Conservation (phyloP, 371 early-diverging fungal species). For the Nematocida sp. region DNA sequence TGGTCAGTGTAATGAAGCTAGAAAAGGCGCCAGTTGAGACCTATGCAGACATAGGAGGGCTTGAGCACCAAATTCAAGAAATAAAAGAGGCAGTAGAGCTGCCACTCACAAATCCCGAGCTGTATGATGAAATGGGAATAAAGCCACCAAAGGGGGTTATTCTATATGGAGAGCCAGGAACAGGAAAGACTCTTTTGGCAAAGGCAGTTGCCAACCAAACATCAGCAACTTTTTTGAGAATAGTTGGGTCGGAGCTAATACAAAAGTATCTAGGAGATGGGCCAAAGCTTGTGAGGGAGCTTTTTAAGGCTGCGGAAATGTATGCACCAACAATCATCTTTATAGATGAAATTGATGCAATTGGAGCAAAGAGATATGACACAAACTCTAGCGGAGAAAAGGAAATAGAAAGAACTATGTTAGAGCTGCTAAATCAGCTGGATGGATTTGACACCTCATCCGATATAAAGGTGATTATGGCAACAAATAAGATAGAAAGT, state of each 20-base stretch:
- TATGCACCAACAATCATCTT: constrained; percentile 98
- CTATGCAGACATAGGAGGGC: constrained; percentile 97
- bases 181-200: constrained; percentile 96
- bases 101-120: constrained; percentile 96
- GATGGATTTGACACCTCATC: constrained; percentile 99
- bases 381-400: constrained; percentile 93
- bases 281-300: constrained; percentile 95
- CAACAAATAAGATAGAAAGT: constrained; percentile 96
- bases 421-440: constrained; percentile 96
- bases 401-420: constrained; percentile 99
- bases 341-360: constrained; percentile 99
- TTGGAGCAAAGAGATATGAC: constrained; percentile 84
- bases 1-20: constrained; percentile 98
- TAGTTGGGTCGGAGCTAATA: constrained; percentile 99
- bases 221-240: constrained; percentile 94
- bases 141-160: constrained; percentile 99
- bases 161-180: constrained; percentile 96
- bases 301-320: constrained; percentile 96
- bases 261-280: constrained; percentile 99
- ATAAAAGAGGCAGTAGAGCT: constrained; percentile 99
- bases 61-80: constrained; percentile 96
- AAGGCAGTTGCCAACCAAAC: constrained; percentile 99
- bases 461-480: constrained; percentile 99
- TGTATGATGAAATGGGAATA: constrained; percentile 99
- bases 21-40: constrained; percentile 99